Evolutionary conservation across 2,329 filamentous ascomycete genomes (phyloP), one percentile per base, ranked within the genome.

Genomic region (Clonostachys sp.): DNA sequence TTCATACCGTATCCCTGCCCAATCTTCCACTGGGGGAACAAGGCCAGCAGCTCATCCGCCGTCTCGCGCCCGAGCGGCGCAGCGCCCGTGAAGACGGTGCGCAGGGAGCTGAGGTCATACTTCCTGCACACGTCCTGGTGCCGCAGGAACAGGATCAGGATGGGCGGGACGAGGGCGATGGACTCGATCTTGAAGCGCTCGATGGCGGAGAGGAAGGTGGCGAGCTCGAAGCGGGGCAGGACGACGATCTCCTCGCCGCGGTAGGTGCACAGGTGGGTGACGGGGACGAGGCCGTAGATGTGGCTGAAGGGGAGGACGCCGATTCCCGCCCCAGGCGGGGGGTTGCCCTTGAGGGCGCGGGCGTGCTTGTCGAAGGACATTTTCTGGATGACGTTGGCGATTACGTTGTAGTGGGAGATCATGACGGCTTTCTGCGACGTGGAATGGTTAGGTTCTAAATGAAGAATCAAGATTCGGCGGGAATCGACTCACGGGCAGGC

Each of bases 371-470:
- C 64, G 47, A 63, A 82, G 1, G 73, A 60, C 7, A 58, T 60
- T 46, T 84, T 73, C 61, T 91, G 87, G 42, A 90, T 58, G 1
- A 82, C 77, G 59, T 91, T 92, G 46, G 87, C 80, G 44, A 92
- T 91, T 41, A 91, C 84, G 53, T 92, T 92, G 36, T 70, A 70
- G 61, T 92, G 88, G 5, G 86, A 87, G 50, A 92, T 87, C 84
- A 89, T 90, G 46, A 91, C 88, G 42, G 87, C 88, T 84, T 91
- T 90, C 81, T 87, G 49, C 10, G 45, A 18, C 4, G 18, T 5
- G 39, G 7, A 46, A 39, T 7, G 20, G 20, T 30, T 7, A 30
- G 14, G 17, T 45, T 24, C 5, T 9, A 13, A 38, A 6, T 10
- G 35, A 16, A 9, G 9, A 20, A n/a, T 12, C 3, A 16, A n/a